Base-by-base conservation (phyloP, 192 early-diverging fungal genomes). In the Coemansia guatemalensis region DNA sequence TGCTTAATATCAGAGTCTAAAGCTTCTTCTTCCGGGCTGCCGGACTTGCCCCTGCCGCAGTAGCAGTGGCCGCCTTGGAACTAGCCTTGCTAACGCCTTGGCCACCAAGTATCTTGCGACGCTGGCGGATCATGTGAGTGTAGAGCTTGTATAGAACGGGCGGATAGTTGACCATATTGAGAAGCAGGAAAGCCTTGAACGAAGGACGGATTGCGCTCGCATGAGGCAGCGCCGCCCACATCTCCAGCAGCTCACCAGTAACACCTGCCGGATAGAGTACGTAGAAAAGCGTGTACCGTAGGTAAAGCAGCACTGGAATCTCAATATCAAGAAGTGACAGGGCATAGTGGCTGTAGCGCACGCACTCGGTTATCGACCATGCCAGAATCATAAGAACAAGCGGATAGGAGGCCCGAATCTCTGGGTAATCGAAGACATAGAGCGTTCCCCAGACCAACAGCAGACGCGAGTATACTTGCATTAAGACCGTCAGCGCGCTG, bases 241-340 rank as follows among this genome's bases (percentile, higher is more conserved):
- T 77, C 68, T 94, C 83, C 55, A 91, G 73, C 48, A 88, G 79
- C 82, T 99, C 96, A 41, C 88, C 88, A 50, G 84, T 81, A 27
- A 94, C 94, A 55, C 96, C 96, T 12, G 89, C 56, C 25, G 96
- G 96, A 73, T 99, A 99, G 29, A 99, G 83, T 23, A 95, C 78
- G 64, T 87, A 93, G 83, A 99, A 99, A 72, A 96, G 92, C 57
- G 89, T 95, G 81, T 99, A 99, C 64, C 96, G 88, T 67, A 63
- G 62, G 49, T 76, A 65, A 18, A 65, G 56, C 60, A 69, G 58
- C 20, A 57, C 50, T 2, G 66, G 62, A 12, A 68, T 56, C 8
- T 88, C 85, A 29, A 77, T 68, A 27, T 85, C 85, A 7, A 90
- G 56, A 48, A 95, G 78, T 60, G 87, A 86, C 50, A 91, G 70